Evolutionary conservation across 208 protist species (phyloP), one percentile per base, ranked within the genome.

Genomic region (Endotrypanum monterogeii): DNA sequence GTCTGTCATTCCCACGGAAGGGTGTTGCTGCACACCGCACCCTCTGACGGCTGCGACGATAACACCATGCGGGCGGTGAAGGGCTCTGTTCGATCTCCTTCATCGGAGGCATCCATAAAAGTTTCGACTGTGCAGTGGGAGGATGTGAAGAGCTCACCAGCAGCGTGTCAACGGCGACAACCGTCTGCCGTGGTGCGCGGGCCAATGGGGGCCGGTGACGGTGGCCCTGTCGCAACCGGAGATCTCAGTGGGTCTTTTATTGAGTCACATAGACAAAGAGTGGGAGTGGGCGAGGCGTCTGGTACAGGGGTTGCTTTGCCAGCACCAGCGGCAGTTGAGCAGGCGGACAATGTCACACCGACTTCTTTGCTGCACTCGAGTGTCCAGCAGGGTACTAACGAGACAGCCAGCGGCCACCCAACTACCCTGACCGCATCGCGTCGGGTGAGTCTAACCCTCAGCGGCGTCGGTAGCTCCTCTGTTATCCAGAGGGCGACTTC

Each of bases 361-460:
- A 80, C 66, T 28, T 71, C 70, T 28, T 54, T 67, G 18, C 25
- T 73, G 23, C 70, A 76, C 54, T 60, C 76, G 14, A 63, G 69
- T 1, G 68, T 39, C 8, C 68, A 55, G 32, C 50, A 50, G 0
- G 3, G 23, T 30, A 23, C 20, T 7, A 44, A 12, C 16, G 66
- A 2, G 2, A 32, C 37, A n/a, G 41, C 48, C 30, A 16, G 30
- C 63, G 6, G 9, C 46, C 39, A 11, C 12, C 39, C 16, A 8
- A 55, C 11, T 8, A 68, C 41, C 30, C 12, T 25, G 30, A 12
- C 63, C 11, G 14, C 63, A 46, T 55, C 44, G 25, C 35, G 39
- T 37, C 44, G 41, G 60, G 35, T 39, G 60, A 48, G 37, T 46
- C 9, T 30, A 48, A 48, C 23, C 37, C 23, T 16, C 32, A 37